Evolutionary conservation across 202 grass and related monocot genomes (phyloP), one percentile per base, ranked within the genome.

Genomic region (Elaeis oleifera): DNA sequence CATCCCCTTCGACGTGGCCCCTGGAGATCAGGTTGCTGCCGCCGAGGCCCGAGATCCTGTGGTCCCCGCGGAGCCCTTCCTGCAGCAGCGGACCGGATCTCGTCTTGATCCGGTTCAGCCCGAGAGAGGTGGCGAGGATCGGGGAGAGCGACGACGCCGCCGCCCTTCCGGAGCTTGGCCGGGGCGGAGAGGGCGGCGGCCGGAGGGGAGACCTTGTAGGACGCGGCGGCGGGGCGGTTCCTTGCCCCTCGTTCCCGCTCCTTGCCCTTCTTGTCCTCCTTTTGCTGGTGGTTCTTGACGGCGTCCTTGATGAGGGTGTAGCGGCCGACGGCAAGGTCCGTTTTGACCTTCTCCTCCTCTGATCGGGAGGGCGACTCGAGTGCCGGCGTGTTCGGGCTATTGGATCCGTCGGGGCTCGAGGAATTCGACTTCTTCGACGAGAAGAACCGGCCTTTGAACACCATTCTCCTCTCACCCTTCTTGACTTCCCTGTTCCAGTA

Each of bases 361-460:
- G 80, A 83, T 77, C 80, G 63, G 16, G 82, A 81, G 6, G 87
- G 64, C 49, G 84, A 59, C 36, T 39, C 72, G 23, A 80, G 26
- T 61, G 85, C 80, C 11, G 94, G 85, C 53, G 82, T 89, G 59
- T 79, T 76, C 31, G 88, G 88, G 77, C 94, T 99, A 80, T 84
- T 99, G 66, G 88, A 94, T 25, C 88, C 94, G n/a, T 90, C 88
- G 48, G 88, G 83, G 54, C 88, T 83, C 5, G 80, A 81, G 17
- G 88, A 78, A 25, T 91, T 83, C 21, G 83, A 64, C 24, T 64
- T 80, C 62, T 86, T 87, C 77, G 94, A 94, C 18, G 81, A 84
- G 85, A 99, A 99, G 78, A 99, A 99, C 29, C 94, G 78, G 23
- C 85, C 88, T 75, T 87, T 99, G 88, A 99, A 99, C 78, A 99